Percentiles rank a stretch among this genome's conserved stretches.
These are phyloP conservation scores for Aurifilum marmelostoma DNA, from an alignment of 2,329 filamentous ascomycete genomes.

Conservation along the genomic window DNA sequence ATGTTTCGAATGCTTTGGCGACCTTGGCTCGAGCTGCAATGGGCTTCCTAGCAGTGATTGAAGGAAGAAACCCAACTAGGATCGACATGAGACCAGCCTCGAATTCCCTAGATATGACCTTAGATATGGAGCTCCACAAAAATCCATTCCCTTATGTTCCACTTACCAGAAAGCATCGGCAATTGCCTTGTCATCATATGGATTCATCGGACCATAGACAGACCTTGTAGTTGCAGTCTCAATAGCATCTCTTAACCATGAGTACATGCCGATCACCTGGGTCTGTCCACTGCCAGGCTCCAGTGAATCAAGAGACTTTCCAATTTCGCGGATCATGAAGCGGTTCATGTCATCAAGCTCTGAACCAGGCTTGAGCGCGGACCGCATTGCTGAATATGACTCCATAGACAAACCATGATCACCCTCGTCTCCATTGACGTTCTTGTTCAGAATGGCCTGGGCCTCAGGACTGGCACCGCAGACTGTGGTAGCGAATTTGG, in stretches of 20 bases:
- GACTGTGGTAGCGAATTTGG: slow-evolving; percentile 38
- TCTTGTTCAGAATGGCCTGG: slow-evolving; percentile 36
- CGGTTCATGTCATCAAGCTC: slow-evolving; percentile 42
- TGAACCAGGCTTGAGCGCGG: slow-evolving; percentile 38
- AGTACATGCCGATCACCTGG: slow-evolving; percentile 30
- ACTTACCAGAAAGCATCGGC: slow-evolving; percentile 43
- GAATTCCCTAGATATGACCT: slow-evolving; percentile 24
- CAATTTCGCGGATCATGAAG: slow-evolving; percentile 39
- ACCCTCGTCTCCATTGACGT: slow-evolving; percentile 43
- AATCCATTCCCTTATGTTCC: neutral
- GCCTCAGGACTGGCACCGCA: slow-evolving; percentile 37
- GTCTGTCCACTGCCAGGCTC: slow-evolving; percentile 24
- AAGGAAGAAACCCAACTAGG: slow-evolving; percentile 35
- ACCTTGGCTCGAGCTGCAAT: slow-evolving; percentile 41
- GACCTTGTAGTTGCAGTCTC: slow-evolving; percentile 43
- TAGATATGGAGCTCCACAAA: neutral
- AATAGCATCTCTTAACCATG: slow-evolving; percentile 38
- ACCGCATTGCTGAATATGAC: slow-evolving; percentile 40
- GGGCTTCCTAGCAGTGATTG: slow-evolving; percentile 39
- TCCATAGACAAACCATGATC: slow-evolving; percentile 39
- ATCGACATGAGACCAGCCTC: slow-evolving; percentile 33
- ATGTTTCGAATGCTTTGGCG: slow-evolving; percentile 41
- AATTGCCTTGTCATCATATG: slow-evolving; percentile 41
- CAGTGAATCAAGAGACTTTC: slow-evolving; percentile 27
- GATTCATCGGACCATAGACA: slow-evolving; percentile 47